Evolutionary conservation across 495 filamentous ascomycete species (phyloP).

Genomic region (Podospora comata): DNA sequence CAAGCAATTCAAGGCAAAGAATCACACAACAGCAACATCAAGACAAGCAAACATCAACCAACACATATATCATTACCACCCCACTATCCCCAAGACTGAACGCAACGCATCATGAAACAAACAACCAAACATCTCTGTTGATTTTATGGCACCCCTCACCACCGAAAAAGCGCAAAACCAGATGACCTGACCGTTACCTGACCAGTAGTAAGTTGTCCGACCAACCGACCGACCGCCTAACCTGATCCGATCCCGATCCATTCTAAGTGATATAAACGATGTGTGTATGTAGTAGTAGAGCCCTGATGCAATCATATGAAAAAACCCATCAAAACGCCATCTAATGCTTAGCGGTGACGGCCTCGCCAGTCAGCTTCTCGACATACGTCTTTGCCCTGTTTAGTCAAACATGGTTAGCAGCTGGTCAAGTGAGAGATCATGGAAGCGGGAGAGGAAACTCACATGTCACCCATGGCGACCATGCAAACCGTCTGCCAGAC

Average conservation of each 20-base stretch:
- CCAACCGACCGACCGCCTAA: not conserved
- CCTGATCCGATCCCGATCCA: not conserved
- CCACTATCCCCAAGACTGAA: not conserved
- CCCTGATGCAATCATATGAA: not conserved
- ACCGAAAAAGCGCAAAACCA: not conserved
- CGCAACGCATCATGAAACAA: not conserved
- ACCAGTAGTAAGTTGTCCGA: not conserved
- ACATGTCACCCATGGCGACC: slow-evolving; percentile 72
- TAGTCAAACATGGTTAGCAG: not conserved
- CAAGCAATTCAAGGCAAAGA: no score
- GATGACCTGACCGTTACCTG: not conserved
- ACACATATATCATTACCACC: not conserved
- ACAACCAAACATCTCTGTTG: not conserved
- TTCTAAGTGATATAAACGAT: not conserved
- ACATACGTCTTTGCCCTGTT: slow-evolving; percentile 93
- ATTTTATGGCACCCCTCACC: not conserved
- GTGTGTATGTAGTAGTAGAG: not conserved
- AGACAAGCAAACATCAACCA: not conserved
- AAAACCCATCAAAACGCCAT: slow-evolving; percentile 28
- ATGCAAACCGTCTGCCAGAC: slow-evolving; percentile 99
- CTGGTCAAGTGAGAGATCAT: not conserved
- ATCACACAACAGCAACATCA: not conserved
- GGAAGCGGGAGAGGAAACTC: slow-evolving; percentile 41
- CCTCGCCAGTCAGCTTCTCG: slow-evolving; percentile 92
- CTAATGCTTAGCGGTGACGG: slow-evolving; percentile 97